These are phyloP conservation scores for Corylus avellana DNA, from an alignment of 306 rosid species.

Conservation along the genomic window DNA sequence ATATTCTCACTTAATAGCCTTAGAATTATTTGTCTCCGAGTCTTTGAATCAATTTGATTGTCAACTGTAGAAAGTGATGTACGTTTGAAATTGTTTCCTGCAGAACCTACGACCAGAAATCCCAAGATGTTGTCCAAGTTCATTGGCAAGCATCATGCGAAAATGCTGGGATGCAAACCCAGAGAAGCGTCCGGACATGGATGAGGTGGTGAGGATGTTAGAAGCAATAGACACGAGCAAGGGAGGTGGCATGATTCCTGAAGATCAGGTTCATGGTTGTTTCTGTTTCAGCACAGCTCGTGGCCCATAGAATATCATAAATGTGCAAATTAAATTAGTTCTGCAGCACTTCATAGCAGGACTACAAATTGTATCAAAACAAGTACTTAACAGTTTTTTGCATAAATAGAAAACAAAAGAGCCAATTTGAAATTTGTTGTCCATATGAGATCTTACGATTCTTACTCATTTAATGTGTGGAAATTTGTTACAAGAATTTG, in stretches of 20 bases:
- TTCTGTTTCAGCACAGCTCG: slow-evolving; percentile 61
- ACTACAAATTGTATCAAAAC: neutral
- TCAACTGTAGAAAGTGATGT: neutral
- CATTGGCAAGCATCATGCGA: slow-evolving; percentile 55
- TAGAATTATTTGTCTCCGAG: neutral
- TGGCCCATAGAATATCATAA: slow-evolving; percentile 48
- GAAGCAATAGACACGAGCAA: slow-evolving; percentile 83
- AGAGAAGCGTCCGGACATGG: slow-evolving; percentile 75
- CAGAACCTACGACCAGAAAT: slow-evolving; percentile 85
- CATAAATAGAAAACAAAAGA: neutral
- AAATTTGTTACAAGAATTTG: neutral
- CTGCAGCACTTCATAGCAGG: neutral
- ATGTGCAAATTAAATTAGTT: neutral
- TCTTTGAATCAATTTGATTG: neutral
- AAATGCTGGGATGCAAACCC: slow-evolving; percentile 88
- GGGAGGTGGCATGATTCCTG: slow-evolving; percentile 91
- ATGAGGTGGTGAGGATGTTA: slow-evolving; percentile 68
- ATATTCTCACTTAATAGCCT: neutral
- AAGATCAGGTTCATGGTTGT: slow-evolving; percentile 59
- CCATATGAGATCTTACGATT: neutral
- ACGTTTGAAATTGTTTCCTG: slow-evolving; percentile 13
- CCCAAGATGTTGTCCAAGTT: slow-evolving; percentile 77
- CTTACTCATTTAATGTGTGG: neutral
- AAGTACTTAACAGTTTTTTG: neutral
- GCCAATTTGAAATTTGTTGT: neutral